Evolutionary conservation across 768 basidiomycete genomes (phyloP).

Genomic region (Dioszegia crocea): DNA sequence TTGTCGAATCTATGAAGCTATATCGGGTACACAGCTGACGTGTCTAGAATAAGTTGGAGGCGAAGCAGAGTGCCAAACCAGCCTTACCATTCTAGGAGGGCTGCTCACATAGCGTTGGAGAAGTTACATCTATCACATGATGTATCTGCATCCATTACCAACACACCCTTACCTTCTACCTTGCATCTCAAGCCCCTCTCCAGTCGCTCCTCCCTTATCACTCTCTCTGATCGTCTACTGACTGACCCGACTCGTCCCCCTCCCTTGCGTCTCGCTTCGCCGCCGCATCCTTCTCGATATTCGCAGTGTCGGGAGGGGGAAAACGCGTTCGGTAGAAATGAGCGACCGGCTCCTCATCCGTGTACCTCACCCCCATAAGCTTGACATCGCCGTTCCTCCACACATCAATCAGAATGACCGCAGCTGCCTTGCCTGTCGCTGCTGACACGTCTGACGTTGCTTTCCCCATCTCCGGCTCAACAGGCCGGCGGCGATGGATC

Average conservation of each 20-base stretch:
- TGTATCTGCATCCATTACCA: too few relatives aligned
- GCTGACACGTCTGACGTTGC: neutral
- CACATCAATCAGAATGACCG: slow-evolving; percentile 21
- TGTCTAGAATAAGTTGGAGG: slow-evolving; percentile 21
- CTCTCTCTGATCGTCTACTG: neutral
- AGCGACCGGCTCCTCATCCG: slow-evolving; percentile 21
- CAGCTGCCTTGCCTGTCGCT: neutral
- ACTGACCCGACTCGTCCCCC: neutral
- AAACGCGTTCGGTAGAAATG: slow-evolving; percentile 23
- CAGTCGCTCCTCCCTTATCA: too few relatives aligned
- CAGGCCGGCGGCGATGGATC: neutral
- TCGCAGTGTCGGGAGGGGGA: slow-evolving; percentile 14
- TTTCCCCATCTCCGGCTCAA: neutral
- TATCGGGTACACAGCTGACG: neutral
- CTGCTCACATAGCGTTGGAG: slow-evolving; percentile 1
- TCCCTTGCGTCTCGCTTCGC: neutral
- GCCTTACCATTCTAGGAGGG: slow-evolving; percentile 32
- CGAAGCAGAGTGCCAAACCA: slow-evolving; percentile 21
- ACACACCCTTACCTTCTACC: too few relatives aligned
- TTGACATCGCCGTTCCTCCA: neutral
- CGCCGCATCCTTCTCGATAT: slow-evolving; percentile 2
- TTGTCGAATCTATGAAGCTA: neutral
- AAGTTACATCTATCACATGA: too few relatives aligned
- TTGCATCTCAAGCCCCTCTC: too few relatives aligned
- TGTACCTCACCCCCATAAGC: slow-evolving; percentile 18